Conservation (phyloP, 495 filamentous ascomycete genomes). For the Penicillium nucicola region DNA sequence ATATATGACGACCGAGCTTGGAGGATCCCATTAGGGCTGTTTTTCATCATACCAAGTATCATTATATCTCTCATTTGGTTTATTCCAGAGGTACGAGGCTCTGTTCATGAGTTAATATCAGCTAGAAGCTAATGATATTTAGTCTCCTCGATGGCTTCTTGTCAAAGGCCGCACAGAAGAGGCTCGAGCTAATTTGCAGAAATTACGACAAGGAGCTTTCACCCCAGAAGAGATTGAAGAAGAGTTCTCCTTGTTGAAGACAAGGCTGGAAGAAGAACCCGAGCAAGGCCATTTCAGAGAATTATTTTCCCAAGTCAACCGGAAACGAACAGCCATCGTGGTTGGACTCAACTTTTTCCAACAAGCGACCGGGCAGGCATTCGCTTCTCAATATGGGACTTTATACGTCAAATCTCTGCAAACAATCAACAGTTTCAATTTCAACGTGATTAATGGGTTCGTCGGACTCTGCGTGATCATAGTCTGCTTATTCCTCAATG, state of each 20-base stretch:
- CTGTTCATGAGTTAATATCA: background rate
- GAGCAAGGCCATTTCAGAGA: conserved; percentile 25
- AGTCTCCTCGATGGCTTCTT: conserved; percentile 32
- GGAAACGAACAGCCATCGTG: conserved; percentile 31
- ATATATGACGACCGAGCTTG: conserved; percentile 25
- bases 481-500: conserved; percentile 6
- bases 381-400: conserved; percentile 30
- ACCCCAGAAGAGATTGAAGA: conserved; percentile 10
- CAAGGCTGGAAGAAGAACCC: conserved; percentile 8
- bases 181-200: conserved; percentile 18
- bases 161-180: conserved; percentile 26
- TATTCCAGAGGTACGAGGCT: conserved; percentile 16
- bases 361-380: conserved; percentile 32
- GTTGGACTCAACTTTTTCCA: conserved; percentile 30
- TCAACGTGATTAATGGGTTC: conserved; percentile 14
- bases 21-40: conserved; percentile 29
- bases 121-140: background rate
- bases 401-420: conserved; percentile 33
- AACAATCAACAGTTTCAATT: conserved; percentile 31
- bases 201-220: conserved; percentile 9
- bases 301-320: conserved; percentile 25
- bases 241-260: conserved; percentile 10
- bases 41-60: conserved; percentile 26
- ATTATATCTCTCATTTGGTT: conserved; percentile 28
- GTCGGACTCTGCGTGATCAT: conserved; percentile 13